These are phyloP conservation scores for Trichoderma asperelloides DNA, from an alignment of 495 filamentous ascomycete genomes.

Conservation along the genomic window DNA sequence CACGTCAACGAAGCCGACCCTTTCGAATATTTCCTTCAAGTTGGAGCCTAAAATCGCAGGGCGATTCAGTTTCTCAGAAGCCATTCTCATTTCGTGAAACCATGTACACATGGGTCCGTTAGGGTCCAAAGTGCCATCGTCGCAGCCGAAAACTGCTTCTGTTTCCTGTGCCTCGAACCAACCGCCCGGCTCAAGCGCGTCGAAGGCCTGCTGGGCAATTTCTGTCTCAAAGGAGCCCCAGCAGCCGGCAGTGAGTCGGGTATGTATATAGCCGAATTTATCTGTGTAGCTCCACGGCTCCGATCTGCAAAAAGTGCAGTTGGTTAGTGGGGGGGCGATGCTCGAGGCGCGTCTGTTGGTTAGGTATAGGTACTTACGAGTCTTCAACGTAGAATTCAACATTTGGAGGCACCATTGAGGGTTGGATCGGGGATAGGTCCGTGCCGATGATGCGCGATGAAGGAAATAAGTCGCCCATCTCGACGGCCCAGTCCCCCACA, in stretches of 20 bases:
- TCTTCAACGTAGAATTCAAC: slow-evolving; percentile 45
- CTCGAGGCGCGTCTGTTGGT: neutral
- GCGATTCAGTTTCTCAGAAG: neutral
- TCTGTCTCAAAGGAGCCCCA: slow-evolving; percentile 43
- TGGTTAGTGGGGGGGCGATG: neutral
- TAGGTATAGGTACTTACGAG: slow-evolving; percentile 16
- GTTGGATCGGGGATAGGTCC: slow-evolving; percentile 44
- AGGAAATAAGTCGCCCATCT: slow-evolving; percentile 51
- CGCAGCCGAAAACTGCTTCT: neutral
- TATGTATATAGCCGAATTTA: slow-evolving; percentile 53
- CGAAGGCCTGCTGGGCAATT: slow-evolving; percentile 21
- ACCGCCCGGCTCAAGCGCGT: slow-evolving; percentile 19
- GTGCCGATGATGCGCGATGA: slow-evolving; percentile 43
- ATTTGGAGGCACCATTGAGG: slow-evolving; percentile 39
- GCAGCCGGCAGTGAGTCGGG: slow-evolving; percentile 43
- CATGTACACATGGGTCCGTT: neutral
- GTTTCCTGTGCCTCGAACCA: slow-evolving; percentile 23
- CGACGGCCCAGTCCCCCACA: slow-evolving; percentile 64
- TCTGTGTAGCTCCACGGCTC: slow-evolving; percentile 33
- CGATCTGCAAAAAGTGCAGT: neutral
- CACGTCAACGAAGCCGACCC: slow-evolving; percentile 42
- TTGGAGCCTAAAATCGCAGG: neutral
- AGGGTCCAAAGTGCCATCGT: slow-evolving; percentile 5
- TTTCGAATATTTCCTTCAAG: slow-evolving; percentile 20
- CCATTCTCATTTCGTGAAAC: neutral